Conservation (phyloP, 495 filamentous ascomycete species). For the Patellaria atrata region DNA sequence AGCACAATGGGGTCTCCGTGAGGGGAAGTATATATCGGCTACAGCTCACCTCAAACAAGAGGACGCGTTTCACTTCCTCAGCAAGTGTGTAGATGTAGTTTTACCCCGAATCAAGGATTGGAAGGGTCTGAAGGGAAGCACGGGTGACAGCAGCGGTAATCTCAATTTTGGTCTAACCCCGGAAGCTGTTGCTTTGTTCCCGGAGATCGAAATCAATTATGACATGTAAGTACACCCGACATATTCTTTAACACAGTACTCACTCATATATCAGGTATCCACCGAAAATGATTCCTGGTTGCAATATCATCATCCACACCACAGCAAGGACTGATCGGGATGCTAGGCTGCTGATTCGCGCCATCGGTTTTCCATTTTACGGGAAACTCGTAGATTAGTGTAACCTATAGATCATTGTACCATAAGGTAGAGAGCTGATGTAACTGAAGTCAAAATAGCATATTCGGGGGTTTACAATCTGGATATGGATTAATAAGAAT, state of each 20-base stretch:
- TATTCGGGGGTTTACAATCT: too few species aligned
- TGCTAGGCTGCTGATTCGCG: slow-evolving; percentile 67
- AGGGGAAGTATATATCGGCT: slow-evolving; percentile 44
- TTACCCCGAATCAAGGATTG: slow-evolving; percentile 93
- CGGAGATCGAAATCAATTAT: slow-evolving; percentile 85
- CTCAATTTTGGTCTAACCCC: slow-evolving; percentile 62
- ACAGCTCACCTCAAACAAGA: slow-evolving; percentile 61
- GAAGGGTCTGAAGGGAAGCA: slow-evolving; percentile 58
- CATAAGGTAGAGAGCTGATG: too few species aligned
- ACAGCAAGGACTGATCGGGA: slow-evolving; percentile 80
- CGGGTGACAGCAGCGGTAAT: slow-evolving; percentile 78
- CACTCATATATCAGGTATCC: slow-evolving; percentile 46
- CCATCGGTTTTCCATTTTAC: slow-evolving; percentile 73
- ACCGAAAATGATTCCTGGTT: slow-evolving; percentile 83
- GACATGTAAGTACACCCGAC: slow-evolving; percentile 51
- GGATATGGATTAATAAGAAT: too few species aligned
- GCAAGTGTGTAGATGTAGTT: slow-evolving; percentile 74
- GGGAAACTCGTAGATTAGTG: slow-evolving; percentile 37
- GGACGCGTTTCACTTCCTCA: slow-evolving; percentile 75
- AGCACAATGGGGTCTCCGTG: slow-evolving; percentile 43
- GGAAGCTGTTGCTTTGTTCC: slow-evolving; percentile 65
- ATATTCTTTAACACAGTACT: slow-evolving; percentile 2
- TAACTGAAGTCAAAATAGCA: too few species aligned
- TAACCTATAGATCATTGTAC: slow-evolving; percentile 2
- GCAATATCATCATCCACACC: slow-evolving; percentile 76